Evolutionary conservation across 495 filamentous ascomycete species (phyloP), one percentile per base, ranked within the genome.

Genomic region (Xylaria acuta): DNA sequence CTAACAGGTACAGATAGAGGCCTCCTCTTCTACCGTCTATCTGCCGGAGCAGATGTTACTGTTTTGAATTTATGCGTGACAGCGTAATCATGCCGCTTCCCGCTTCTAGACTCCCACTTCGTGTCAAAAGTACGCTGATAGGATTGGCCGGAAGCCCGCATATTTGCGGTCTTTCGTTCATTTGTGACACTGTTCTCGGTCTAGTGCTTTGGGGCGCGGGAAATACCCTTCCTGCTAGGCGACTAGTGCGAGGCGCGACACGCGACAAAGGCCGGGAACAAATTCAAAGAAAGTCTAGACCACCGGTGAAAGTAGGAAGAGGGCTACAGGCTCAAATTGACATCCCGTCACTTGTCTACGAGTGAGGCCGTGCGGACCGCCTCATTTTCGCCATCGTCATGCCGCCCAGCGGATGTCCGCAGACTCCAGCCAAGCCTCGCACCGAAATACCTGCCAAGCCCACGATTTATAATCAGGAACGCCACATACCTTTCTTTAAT

Each of bases 121-220:
- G 7, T 27, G 49, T 53, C 8, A 53, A 22, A 53, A 25, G 6
- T 1, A 53, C 6, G 78, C 60, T 85, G 79, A 79, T 83, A 75
- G 70, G 78, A 79, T 67, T 86, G 83, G 83, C 79, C 79, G 22
- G 80, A 84, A 34, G 81, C 79, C 0, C 78, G 85, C 73, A 75
- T 65, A 27, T 85, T 4, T 78, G 74, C 74, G 78, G 74, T 2
- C 76, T 76, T 14, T 75, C 75, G 34, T 36, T 83, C 9, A 62
- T 78, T 34, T 80, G 77, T 58, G 84, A 86, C 71, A 30, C 80
- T 22, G 70, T 77, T 1, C 85, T 84, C 68, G 79, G 83, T 1
- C 76, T 80, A 63, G 71, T 82, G 18, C 78, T 85, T 47, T 75
- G 70, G 32, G 70, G 75, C 7, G 65, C 77, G 0, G 83, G 83